These are phyloP conservation scores for Chaetomidium leptoderma DNA, from an alignment of 495 filamentous ascomycete species.

Conservation along the genomic window DNA sequence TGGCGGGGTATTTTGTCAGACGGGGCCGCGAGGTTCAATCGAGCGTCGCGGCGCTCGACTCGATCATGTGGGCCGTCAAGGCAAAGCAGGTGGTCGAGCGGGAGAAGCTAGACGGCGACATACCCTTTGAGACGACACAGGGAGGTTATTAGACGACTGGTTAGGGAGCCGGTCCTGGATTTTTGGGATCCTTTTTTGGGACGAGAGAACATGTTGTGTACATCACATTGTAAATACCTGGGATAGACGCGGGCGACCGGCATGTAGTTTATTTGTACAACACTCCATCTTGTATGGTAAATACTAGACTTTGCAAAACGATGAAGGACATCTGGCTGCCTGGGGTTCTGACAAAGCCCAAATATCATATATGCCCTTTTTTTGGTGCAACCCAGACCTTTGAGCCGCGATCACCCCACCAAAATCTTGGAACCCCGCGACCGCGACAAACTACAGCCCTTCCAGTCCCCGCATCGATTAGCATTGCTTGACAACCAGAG, in stretches of 20 bases:
- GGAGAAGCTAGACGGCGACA: slow-evolving; percentile 18
- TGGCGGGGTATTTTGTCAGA: slow-evolving; percentile 77
- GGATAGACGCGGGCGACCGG: background rate
- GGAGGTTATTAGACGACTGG: background rate
- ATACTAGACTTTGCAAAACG: background rate
- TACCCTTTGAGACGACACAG: slow-evolving; percentile 54
- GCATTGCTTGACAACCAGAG: background rate
- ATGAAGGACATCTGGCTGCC: background rate
- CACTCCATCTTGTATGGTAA: slow-evolving; percentile 13
- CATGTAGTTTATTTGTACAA: slow-evolving; percentile 9
- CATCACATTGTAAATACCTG: background rate
- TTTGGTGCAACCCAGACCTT: no score
- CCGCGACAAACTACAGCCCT: slow-evolving; percentile 2
- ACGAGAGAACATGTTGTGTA: background rate
- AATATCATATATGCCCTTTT: no score
- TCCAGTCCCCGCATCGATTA: background rate
- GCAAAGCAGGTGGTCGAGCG: slow-evolving; percentile 26
- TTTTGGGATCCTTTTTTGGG: no score
- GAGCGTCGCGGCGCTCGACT: slow-evolving; percentile 56
- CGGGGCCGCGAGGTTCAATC: slow-evolving; percentile 64
- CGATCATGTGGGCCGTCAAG: slow-evolving; percentile 33
- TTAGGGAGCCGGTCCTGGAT: no score
- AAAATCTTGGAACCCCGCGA: slow-evolving; percentile 9
- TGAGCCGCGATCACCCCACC: background rate
- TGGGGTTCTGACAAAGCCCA: background rate